These are phyloP conservation scores for Schizothecium vesticola DNA, from an alignment of 495 filamentous ascomycete genomes.

Conservation along the genomic window DNA sequence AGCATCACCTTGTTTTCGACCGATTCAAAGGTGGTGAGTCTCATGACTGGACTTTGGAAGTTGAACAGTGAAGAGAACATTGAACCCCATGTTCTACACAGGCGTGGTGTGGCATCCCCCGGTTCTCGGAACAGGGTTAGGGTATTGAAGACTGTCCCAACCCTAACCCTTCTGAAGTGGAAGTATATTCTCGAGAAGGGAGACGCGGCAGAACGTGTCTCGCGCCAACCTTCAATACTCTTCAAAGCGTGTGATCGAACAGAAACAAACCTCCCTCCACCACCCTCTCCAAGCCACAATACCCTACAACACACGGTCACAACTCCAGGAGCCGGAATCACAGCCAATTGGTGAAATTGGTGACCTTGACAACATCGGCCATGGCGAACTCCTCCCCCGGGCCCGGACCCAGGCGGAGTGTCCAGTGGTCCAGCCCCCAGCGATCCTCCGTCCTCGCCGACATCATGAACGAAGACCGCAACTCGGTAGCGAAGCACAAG, in stretches of 20 bases:
- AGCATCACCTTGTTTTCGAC: background rate
- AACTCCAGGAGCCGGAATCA: background rate
- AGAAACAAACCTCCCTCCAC: background rate
- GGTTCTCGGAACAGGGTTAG: background rate
- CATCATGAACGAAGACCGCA: constrained; percentile 34
- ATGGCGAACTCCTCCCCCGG: constrained; percentile 39
- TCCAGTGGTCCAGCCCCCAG: constrained; percentile 33
- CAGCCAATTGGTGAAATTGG: background rate
- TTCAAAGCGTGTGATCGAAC: background rate
- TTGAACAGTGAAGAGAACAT: background rate
- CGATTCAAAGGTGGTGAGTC: background rate
- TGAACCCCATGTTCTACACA: background rate
- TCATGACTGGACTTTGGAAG: background rate
- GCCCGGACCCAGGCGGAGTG: constrained; percentile 27
- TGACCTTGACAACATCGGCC: background rate
- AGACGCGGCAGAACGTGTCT: background rate
- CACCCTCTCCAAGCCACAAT: background rate
- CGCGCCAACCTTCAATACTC: background rate
- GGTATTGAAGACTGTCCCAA: background rate
- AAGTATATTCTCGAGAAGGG: background rate
- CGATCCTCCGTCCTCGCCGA: constrained; percentile 28
- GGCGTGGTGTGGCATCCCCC: too few relatives aligned
- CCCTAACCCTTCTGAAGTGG: background rate
- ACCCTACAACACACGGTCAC: background rate
- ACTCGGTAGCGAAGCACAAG: constrained; percentile 48